Evolutionary conservation across 306 rosid species (phyloP), one percentile per base, ranked within the genome.

Genomic region (Cyclanthera cordifolia): DNA sequence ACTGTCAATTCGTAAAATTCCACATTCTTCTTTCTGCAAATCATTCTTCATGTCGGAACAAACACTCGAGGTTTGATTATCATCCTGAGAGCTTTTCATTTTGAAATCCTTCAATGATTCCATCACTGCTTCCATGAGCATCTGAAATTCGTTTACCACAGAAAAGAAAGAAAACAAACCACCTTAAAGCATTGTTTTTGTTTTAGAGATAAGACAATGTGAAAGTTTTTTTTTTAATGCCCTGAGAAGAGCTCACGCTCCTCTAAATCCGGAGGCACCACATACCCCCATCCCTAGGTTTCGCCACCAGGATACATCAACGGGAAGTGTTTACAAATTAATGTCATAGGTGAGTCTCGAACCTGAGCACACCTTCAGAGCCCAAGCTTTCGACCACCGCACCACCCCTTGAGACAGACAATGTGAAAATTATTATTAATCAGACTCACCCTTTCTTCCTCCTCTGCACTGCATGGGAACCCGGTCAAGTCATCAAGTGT

Each of bases 371-470:
- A n/a, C n/a, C n/a, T n/a, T n/a, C n/a, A n/a, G n/a, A n/a, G n/a
- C n/a, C n/a, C n/a, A n/a, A n/a, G n/a, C n/a, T n/a, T n/a, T n/a
- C n/a, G n/a, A n/a, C n/a, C n/a, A n/a, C n/a, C n/a, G n/a, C n/a
- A n/a, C n/a, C n/a, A n/a, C n/a, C n/a, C n/a, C n/a, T n/a, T n/a
- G n/a, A n/a, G n/a, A n/a, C n/a, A 52, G 78, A 72, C 19, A 5
- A 73, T 48, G 66, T 52, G 54, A 73, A 54, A 46, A 46, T 55
- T 25, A 58, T n/a, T 75, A 46, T 64, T 87, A 32, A 53, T 24
- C 77, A 50, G 65, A 83, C 90, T 85, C 67, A 94, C 99, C 79
- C 78, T 83, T 72, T 90, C 85, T 85, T 94, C 96, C 79, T 94
- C 88, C 58, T 76, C 81, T 24, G 77, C 81, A 72, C 58, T 84